Evolutionary conservation across 73 alveolate genomes (phyloP).

Genomic region (Durusdinium trenchii): DNA sequence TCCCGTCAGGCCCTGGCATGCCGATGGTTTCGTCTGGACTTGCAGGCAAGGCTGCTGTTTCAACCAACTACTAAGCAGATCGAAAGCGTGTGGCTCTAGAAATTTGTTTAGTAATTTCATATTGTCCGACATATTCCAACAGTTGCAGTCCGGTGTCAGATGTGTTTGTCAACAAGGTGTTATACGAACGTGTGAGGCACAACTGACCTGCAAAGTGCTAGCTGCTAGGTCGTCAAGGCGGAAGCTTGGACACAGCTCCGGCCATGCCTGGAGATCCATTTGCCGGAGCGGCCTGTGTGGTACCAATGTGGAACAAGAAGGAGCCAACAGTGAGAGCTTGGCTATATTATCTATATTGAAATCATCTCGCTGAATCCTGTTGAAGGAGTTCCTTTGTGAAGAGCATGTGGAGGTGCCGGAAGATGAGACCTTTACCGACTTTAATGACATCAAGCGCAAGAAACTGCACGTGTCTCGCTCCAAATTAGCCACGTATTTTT

Average conservation of each 20-base stretch:
- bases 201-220: background rate
- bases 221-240: too few species aligned
- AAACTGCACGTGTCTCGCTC: constrained; percentile 30
- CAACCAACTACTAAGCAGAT: too few species aligned
- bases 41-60: too few species aligned
- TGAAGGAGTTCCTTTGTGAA: constrained; percentile 77
- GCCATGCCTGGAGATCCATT: constrained; percentile 35
- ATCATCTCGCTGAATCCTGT: background rate
- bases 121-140: too few species aligned
- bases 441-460: constrained; percentile 66
- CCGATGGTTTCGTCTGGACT: too few species aligned
- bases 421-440: constrained; percentile 39
- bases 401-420: constrained; percentile 70
- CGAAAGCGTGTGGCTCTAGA: too few species aligned
- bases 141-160: too few species aligned
- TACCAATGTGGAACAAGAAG: constrained; percentile 89
- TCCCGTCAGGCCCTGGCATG: too few species aligned
- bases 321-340: background rate
- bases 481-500: background rate
- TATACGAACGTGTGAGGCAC: too few species aligned
- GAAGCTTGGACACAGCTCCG: background rate
- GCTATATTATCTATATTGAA: background rate
- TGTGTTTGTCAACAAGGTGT: too few species aligned
- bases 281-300: constrained; percentile 77
- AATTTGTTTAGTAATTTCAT: too few species aligned